Conservation (phyloP, 768 basidiomycete species). For the Dendrothele bispora region DNA sequence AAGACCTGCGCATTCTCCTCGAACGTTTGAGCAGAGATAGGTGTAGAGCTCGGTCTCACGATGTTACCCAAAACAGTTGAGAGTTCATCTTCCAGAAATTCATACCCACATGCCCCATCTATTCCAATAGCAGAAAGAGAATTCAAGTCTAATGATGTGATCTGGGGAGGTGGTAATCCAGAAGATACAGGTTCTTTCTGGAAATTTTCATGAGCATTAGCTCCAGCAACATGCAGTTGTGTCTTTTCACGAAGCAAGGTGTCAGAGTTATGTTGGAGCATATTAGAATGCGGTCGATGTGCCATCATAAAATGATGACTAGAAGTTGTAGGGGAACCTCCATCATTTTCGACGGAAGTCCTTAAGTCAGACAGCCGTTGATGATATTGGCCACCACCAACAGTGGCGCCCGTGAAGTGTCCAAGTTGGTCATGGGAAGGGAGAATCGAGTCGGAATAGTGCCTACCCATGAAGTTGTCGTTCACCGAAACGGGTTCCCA, state of each 20-base stretch:
- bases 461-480: neutral
- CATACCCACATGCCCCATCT: conserved; percentile 10
- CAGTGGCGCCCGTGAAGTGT: too few species aligned
- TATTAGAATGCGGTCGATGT: neutral
- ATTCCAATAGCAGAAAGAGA: neutral
- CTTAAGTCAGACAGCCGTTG: conserved; percentile 1
- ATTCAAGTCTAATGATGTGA: conserved; percentile 9
- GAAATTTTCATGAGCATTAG: too few species aligned
- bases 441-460: neutral
- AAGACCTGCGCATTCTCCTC: conserved; percentile 6
- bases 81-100: conserved; percentile 11
- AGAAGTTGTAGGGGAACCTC: neutral
- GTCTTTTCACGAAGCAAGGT: too few species aligned
- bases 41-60: neutral
- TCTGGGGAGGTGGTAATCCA: conserved; percentile 1
- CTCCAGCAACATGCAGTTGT: too few species aligned
- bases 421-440: too few species aligned
- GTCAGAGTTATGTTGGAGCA: too few species aligned
- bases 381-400: neutral
- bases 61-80: conserved; percentile 9
- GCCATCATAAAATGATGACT: neutral
- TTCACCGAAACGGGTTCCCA: neutral
- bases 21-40: conserved; percentile 3
- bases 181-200: too few species aligned
- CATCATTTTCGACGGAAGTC: conserved; percentile 7